Percentiles rank a stretch among this genome's conserved stretches.
These are phyloP conservation scores for Podospora didyma DNA, from an alignment of 495 filamentous ascomycete genomes.

Conservation along the genomic window DNA sequence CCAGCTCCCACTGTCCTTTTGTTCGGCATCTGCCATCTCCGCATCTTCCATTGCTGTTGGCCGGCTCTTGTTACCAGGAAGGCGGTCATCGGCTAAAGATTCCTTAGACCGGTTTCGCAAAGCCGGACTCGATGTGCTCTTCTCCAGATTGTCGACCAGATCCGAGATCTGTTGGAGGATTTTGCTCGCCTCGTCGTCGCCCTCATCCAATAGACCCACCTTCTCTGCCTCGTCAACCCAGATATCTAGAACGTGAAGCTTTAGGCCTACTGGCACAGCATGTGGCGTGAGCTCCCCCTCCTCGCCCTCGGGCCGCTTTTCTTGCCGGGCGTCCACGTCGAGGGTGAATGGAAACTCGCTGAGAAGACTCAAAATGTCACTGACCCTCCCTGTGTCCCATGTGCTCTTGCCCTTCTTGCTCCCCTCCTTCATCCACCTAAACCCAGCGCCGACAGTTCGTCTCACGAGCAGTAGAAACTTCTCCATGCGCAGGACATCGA, in stretches of 20 bases:
- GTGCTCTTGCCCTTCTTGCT: background rate
- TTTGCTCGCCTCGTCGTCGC: slow-evolving; percentile 29
- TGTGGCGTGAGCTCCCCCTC: slow-evolving; percentile 29
- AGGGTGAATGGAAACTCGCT: slow-evolving; percentile 42
- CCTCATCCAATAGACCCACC: slow-evolving; percentile 51
- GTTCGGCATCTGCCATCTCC: slow-evolving; percentile 16
- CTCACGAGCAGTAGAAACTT: slow-evolving; percentile 89
- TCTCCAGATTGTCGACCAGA: slow-evolving; percentile 37
- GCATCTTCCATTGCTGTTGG: slow-evolving; percentile 35
- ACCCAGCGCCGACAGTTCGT: slow-evolving; percentile 64
- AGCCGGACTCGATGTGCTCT: slow-evolving; percentile 60
- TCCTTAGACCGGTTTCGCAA: slow-evolving; percentile 70
- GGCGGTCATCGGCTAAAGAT: slow-evolving; percentile 68
- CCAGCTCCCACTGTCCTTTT: slow-evolving; percentile 51
- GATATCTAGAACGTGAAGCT: slow-evolving; percentile 85
- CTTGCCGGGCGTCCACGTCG: slow-evolving; percentile 32
- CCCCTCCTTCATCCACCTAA: slow-evolving; percentile 50
- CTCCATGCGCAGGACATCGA: slow-evolving; percentile 85
- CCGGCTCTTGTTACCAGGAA: slow-evolving; percentile 48
- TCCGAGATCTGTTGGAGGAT: slow-evolving; percentile 34
- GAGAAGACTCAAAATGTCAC: slow-evolving; percentile 38
- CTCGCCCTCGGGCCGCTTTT: slow-evolving; percentile 5
- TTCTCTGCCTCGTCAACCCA: slow-evolving; percentile 84
- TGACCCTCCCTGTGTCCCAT: slow-evolving; percentile 32
- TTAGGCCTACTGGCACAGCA: slow-evolving; percentile 68